Evolutionary conservation across 106 monocot species (phyloP), one percentile per base, ranked within the genome.

Genomic region (Vanilla planifolia): DNA sequence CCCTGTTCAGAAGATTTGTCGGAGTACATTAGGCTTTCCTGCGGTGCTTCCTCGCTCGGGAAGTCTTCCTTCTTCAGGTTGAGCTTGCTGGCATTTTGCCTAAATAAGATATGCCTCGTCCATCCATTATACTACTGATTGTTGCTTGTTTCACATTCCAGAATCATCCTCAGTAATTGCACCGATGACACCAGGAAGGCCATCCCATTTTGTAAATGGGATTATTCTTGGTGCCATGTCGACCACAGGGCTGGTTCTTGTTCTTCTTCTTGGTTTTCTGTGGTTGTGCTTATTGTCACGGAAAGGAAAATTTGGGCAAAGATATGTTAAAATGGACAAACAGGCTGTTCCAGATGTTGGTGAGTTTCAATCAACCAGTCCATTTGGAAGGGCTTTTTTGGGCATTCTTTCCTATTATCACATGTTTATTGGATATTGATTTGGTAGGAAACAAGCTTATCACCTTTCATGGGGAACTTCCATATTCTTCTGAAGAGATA

Each of bases 211-310:
- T 66, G 60, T 86, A 46, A 84, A 84, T 55, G 84, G 84, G 19
- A 44, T 96, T 34, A 65, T 96, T 30, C 86, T 90, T 48, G 83
- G 82, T 43, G 73, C 83, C 9, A 79, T 96, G 84, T 84, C 86
- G 6, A 96, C 84, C 33, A 62, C 90, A 71, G 84, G 74, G 24
- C 30, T 86, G 20, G 86, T 81, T 23, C 42, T 90, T 20, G 53
- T 81, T 43, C 67, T 67, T 1, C 33, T 96, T 33, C 81, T 96
- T 9, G 79, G 73, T 23, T 78, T 90, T 55, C 89, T 90, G 39
- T 96, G 95, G 95, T 61, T 90, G n/a, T 89, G 86, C 61, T 81
- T 96, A 34, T 69, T 96, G 32, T 84, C 90, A 34, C 82, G 80
- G 66, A 96, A 84, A 59, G 79, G 68, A 34, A 83, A 64, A 24